Conservation (phyloP, 768 basidiomycete species). For the Auriscalpium orientale region DNA sequence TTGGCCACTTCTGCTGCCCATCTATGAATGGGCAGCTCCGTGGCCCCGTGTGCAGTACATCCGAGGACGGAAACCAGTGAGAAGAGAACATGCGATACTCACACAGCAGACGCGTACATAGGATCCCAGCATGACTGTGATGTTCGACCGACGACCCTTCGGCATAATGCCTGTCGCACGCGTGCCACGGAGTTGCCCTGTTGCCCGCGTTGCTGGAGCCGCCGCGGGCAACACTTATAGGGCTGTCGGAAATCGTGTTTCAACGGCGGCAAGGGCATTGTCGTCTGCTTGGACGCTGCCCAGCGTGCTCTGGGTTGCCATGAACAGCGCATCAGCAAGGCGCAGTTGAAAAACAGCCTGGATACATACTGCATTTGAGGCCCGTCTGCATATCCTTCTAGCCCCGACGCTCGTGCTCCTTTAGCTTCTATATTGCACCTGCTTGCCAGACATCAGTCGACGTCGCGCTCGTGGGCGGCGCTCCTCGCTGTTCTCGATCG, state of each 20-base stretch:
- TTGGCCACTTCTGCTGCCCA: no score
- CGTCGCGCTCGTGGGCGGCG: constrained; percentile 86
- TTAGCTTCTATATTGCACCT: constrained; percentile 94
- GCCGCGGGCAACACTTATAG: constrained; percentile 39
- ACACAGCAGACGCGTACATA: no score
- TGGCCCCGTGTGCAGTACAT: no score
- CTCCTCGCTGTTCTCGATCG: constrained; percentile 87
- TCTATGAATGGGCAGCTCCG: no score
- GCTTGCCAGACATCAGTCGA: constrained; percentile 95
- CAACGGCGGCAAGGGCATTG: constrained; percentile 77
- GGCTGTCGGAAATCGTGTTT: constrained; percentile 74
- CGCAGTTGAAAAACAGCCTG: not conserved
- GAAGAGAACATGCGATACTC: no score
- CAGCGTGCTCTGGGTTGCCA: constrained; percentile 56
- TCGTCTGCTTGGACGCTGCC: constrained; percentile 54
- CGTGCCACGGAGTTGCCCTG: constrained; percentile 41
- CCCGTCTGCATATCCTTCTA: constrained; percentile 91
- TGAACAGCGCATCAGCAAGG: not conserved
- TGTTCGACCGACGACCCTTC: no score
- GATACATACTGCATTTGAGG: constrained; percentile 77
- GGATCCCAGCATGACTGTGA: no score
- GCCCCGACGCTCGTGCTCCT: constrained; percentile 68
- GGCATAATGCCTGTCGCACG: constrained; percentile 41
- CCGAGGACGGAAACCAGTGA: no score
- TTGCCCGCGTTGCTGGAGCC: constrained; percentile 21